These are phyloP conservation scores for Stentor roeselii DNA, from an alignment of 73 alveolate species.

Conservation along the genomic window DNA sequence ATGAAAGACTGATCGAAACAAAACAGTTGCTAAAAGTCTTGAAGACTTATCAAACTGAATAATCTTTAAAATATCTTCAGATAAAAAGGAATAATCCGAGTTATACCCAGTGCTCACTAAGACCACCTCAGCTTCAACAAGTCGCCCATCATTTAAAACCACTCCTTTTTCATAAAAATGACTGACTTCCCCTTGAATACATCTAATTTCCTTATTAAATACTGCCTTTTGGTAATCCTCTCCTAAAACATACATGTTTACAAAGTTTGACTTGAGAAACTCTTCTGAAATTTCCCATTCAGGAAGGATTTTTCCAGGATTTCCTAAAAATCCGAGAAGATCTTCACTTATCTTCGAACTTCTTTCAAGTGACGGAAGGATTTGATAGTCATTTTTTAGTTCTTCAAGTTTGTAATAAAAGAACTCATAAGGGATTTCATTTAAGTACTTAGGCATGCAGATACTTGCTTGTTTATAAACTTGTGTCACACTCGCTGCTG, in stretches of 20 bases:
- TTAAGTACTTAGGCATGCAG: neutral
- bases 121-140: slow-evolving; percentile 1
- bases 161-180: neutral
- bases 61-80: neutral
- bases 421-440: neutral
- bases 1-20: neutral
- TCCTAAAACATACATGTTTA: neutral
- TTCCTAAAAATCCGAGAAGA: neutral
- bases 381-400: neutral
- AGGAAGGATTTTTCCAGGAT: neutral
- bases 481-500: neutral
- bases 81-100: neutral
- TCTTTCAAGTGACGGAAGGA: neutral
- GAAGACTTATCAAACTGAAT: neutral
- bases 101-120: neutral
- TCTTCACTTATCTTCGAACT: too few species aligned
- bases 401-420: neutral
- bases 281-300: neutral
- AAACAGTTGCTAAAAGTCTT: neutral
- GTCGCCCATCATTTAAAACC: neutral
- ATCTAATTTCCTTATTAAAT: neutral
- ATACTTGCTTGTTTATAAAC: too few species aligned
- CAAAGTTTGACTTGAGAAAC: too few species aligned
- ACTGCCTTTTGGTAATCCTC: neutral
- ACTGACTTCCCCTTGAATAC: neutral